phyloP scores from a whole-genome alignment of 1,284 basidiomycete genomes.

The Leccinum pallidistipes region DNA sequence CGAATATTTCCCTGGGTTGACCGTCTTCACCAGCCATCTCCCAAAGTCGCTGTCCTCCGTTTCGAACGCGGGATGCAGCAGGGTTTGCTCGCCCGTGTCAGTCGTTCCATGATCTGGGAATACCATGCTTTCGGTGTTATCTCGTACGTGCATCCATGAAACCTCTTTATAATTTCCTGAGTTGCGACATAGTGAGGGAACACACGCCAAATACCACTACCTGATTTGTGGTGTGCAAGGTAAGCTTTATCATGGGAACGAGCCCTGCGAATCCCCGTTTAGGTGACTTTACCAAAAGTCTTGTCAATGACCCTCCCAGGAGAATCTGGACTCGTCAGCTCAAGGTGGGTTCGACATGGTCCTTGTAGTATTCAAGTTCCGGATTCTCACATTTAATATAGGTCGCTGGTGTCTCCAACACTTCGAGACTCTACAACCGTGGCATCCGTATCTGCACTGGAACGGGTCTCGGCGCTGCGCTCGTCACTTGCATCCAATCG shows the following conservation, averaged over 20 bases:
- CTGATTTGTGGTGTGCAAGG: conserved; percentile 78
- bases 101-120: conserved; percentile 56
- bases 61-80: conserved; percentile 67
- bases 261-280: not conserved
- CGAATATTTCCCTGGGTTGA: conserved; percentile 6
- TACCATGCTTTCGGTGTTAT: conserved; percentile 65
- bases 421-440: conserved; percentile 70
- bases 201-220: conserved; percentile 70
- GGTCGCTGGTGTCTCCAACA: conserved; percentile 80
- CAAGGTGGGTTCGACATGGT: conserved; percentile 46
- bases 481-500: conserved; percentile 73
- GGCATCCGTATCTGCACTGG: conserved; percentile 78
- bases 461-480: conserved; percentile 73
- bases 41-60: conserved; percentile 58
- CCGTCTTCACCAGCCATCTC: conserved; percentile 46
- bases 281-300: conserved; percentile 71
- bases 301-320: conserved; percentile 67
- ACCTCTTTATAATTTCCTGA: conserved; percentile 7
- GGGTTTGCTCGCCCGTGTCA: conserved; percentile 56
- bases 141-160: conserved; percentile 39
- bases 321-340: conserved; percentile 72
- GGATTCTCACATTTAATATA: conserved; percentile 28
- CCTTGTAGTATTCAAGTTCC: not conserved
- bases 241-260: conserved; percentile 16
- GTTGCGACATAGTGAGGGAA: conserved; percentile 52